Evolutionary conservation across 2,329 filamentous ascomycete species (phyloP), one percentile per base, ranked within the genome.

Genomic region (Pseudofabraea citricarpa): DNA sequence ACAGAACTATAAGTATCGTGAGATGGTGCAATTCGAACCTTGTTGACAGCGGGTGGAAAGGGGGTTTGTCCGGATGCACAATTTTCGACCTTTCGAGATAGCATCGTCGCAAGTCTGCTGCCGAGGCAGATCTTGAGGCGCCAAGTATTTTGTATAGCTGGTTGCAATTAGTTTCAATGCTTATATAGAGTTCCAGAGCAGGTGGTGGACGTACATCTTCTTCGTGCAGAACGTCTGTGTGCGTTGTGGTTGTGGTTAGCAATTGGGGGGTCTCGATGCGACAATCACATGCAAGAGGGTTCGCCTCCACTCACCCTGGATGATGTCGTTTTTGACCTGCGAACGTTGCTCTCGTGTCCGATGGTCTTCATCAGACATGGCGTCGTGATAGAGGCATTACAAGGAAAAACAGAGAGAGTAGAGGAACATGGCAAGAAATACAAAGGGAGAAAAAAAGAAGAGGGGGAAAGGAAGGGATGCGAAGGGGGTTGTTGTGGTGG

Each of bases 61-160:
- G 64, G 7, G 56, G 57, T 53, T 63, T 64, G 48, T 67, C 64
- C 13, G 64, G 64, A 45, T 67, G 64, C 41, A 62, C 64, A 47
- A 67, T 61, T 52, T 65, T 66, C 16, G 58, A 62, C 19, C 64
- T 55, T 45, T 66, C 62, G 48, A 67, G 59, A 48, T 67, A 67
- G 44, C 58, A 61, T 54, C 63, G 53, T 53, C 64, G 63, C 46
- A 67, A 55, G 47, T 67, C 64, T 19, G 53, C 49, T n/a, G 59
- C 42, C 12, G 63, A 61, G 33, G 62, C 57, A 32, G 55, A 52
- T 38, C 58, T 48, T 15, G 55, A 42, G 36, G 64, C 62, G 36
- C 64, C 63, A 20, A 67, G 53, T 24, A 66, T 63, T 47, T 63
- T 63, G 49, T 67, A 66, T 35, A 64, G 43, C 59, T 62, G 41